A percentile compares a stretch with the other conserved stretches of the same genome.
phyloP scores from a whole-genome alignment of 2,329 filamentous ascomycete species.

The Endocalyx cinctus region DNA sequence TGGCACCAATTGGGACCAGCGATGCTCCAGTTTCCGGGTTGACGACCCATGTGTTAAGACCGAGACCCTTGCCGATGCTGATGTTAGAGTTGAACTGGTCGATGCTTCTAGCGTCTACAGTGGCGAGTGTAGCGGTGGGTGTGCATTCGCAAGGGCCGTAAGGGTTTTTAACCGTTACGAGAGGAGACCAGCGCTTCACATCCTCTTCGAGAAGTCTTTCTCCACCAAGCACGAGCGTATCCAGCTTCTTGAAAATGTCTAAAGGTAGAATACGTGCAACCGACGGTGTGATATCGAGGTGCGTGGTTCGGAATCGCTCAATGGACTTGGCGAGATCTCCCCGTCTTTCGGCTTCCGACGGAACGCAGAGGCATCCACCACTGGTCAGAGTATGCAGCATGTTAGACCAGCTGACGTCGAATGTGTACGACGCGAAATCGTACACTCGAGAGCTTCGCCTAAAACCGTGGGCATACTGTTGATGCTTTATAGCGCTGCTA shows the following conservation, averaged over 20 bases:
- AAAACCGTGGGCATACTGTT: conserved; percentile 2
- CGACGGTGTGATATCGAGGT: conserved; percentile 17
- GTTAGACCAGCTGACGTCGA: conserved; percentile 33
- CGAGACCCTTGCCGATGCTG: background rate
- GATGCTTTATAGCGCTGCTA: conserved; percentile 2
- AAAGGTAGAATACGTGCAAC: conserved; percentile 15
- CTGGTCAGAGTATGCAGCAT: conserved; percentile 31
- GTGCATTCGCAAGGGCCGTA: too few relatives aligned
- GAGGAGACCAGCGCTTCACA: conserved; percentile 10
- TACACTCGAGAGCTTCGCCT: conserved; percentile 9
- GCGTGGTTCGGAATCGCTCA: conserved; percentile 10
- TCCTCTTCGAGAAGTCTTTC: conserved; percentile 26
- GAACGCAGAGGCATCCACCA: conserved; percentile 35
- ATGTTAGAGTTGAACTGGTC: too few relatives aligned
- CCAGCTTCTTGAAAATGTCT: conserved; percentile 12
- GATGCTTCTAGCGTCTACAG: too few relatives aligned
- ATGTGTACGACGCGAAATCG: conserved; percentile 29
- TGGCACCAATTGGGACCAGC: conserved; percentile 15
- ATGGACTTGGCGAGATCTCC: conserved; percentile 25
- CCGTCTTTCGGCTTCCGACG: conserved; percentile 30
- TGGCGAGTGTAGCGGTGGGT: too few relatives aligned
- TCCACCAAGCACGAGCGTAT: conserved; percentile 17
- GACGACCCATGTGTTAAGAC: background rate
- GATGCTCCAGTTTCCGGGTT: background rate
- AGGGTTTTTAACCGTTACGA: conserved; percentile 5